Evolutionary conservation across 2,329 filamentous ascomycete genomes (phyloP).

Genomic region (Teratosphaeriaceae sp.): DNA sequence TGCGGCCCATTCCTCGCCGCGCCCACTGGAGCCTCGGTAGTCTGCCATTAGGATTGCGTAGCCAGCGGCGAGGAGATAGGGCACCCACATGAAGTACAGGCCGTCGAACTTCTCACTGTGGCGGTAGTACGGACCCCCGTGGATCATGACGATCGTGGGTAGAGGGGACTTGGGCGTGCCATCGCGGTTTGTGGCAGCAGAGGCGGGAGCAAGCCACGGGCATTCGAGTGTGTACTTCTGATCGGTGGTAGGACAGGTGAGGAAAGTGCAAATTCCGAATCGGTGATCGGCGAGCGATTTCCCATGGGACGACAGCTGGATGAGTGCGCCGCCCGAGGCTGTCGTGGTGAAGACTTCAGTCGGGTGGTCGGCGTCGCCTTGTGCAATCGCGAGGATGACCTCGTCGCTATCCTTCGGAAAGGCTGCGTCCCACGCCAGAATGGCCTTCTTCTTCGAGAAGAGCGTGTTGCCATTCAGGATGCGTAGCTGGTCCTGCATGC

Average conservation of each 20-base stretch:
- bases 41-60: constrained; percentile 34
- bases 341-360: constrained; percentile 27
- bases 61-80: constrained; percentile 30
- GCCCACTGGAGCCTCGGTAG: constrained; percentile 33
- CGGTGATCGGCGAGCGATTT: constrained; percentile 2
- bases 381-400: constrained; percentile 22
- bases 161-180: constrained; percentile 14
- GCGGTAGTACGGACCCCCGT: constrained; percentile 31
- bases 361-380: constrained; percentile 22
- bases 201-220: constrained; percentile 21
- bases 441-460: constrained; percentile 8
- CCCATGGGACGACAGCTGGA: constrained; percentile 8
- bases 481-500: constrained; percentile 18
- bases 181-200: not conserved
- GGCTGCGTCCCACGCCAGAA: constrained; percentile 15
- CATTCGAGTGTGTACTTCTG: constrained; percentile 24
- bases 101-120: constrained; percentile 26
- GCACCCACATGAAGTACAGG: constrained; percentile 23
- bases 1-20: constrained; percentile 29
- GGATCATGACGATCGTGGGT: constrained; percentile 31
- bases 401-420: constrained; percentile 16
- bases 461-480: constrained; percentile 12
- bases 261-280: constrained; percentile 19
- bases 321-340: constrained; percentile 10
- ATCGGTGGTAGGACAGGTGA: constrained; percentile 25